Percentiles rank a stretch among this genome's conserved stretches.
Evolutionary conservation across 2,329 filamentous ascomycete genomes (phyloP).

Genomic region (Akanthomyces muscarius): DNA sequence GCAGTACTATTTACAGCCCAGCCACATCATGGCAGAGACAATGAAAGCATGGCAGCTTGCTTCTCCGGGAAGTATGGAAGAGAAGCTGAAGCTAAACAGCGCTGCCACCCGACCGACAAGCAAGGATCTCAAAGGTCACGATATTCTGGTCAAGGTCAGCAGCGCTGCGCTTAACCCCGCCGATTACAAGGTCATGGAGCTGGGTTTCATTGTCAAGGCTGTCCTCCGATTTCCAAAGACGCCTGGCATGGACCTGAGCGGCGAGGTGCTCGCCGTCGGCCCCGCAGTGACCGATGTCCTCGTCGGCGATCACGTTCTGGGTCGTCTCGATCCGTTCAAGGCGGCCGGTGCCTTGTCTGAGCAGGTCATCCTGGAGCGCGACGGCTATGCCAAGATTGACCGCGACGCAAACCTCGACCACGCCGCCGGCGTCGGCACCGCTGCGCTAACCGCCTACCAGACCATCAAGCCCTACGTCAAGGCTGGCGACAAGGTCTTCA

Average conservation of each 20-base stretch:
- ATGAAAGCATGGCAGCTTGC: conserved; percentile 21
- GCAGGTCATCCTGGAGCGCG: conserved; percentile 34
- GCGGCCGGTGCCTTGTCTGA: conserved; percentile 41
- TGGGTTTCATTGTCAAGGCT: conserved; percentile 34
- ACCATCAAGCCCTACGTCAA: conserved; percentile 44
- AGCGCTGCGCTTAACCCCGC: conserved; percentile 44
- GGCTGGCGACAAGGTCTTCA: conserved; percentile 54
- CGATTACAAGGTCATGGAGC: conserved; percentile 46
- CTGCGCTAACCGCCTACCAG: conserved; percentile 47
- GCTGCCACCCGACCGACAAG: conserved; percentile 21
- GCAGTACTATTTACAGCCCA: background rate
- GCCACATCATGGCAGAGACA: conserved; percentile 10
- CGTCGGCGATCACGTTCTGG: conserved; percentile 43
- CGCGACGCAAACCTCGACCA: conserved; percentile 36
- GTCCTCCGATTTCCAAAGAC: conserved; percentile 36
- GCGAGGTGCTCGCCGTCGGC: conserved; percentile 39
- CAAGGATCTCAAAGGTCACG: conserved; percentile 23
- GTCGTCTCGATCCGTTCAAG: conserved; percentile 28
- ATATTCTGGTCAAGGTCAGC: conserved; percentile 42
- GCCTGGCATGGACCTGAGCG: conserved; percentile 49
- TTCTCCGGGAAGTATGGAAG: conserved; percentile 25
- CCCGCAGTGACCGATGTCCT: conserved; percentile 28
- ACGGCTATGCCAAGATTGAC: conserved; percentile 36
- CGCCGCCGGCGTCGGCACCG: conserved; percentile 41
- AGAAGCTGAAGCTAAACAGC: conserved; percentile 24